These are phyloP conservation scores for Diaporthe amygdali DNA, from an alignment of 2,329 filamentous ascomycete genomes.

Conservation along the genomic window DNA sequence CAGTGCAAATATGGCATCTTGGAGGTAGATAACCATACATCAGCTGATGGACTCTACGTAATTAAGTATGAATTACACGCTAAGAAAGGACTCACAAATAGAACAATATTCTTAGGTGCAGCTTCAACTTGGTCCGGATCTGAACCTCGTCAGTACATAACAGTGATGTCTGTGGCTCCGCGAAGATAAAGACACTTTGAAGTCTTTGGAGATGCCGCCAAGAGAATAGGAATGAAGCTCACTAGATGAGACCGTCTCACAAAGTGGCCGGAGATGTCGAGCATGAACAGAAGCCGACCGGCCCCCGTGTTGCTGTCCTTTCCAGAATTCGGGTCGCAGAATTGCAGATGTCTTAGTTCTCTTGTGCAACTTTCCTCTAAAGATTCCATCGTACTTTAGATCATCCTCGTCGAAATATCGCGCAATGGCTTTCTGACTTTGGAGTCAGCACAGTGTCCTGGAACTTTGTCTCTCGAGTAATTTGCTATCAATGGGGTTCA, in stretches of 20 bases:
- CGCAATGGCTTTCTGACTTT: background rate
- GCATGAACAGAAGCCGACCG: background rate
- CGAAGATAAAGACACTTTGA: too few species aligned
- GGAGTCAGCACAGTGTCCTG: background rate
- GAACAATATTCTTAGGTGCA: background rate
- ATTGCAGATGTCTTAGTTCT: background rate
- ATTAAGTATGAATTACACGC: background rate
- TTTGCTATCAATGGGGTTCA: background rate
- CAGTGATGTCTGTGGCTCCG: too few species aligned
- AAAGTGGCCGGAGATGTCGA: background rate
- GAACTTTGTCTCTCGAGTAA: background rate
- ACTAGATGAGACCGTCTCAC: background rate
- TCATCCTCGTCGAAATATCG: background rate
- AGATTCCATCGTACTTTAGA: background rate
- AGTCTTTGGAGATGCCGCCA: too few species aligned
- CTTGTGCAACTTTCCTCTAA: background rate
- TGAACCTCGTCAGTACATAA: background rate
- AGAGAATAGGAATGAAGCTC: background rate
- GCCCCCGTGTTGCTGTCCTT: background rate
- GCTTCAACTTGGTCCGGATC: background rate
- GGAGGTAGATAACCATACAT: background rate
- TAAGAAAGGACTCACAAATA: background rate
- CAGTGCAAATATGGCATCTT: conserved; percentile 16
- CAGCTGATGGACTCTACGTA: too few species aligned
- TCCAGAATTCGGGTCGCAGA: background rate